These are phyloP conservation scores for Babesia gibsoni DNA, from an alignment of 169 alveolate genomes.

Conservation along the genomic window DNA sequence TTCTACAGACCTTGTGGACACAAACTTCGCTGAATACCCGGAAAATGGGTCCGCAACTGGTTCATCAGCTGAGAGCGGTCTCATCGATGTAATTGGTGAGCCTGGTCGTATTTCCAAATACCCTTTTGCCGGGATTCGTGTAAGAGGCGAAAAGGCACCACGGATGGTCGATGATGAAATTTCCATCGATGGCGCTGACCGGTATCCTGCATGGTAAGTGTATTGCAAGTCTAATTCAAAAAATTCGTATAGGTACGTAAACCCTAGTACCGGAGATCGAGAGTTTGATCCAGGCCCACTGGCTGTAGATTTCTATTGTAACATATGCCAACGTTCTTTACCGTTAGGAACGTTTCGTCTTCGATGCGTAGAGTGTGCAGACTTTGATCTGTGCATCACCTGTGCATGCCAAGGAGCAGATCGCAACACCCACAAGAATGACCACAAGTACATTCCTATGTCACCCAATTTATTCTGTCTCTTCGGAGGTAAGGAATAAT, in stretches of 20 bases:
- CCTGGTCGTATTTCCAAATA: no score
- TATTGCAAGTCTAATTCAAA: no score
- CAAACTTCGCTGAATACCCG: no score
- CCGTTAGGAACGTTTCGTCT: constrained; percentile 59
- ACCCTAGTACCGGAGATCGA: constrained; percentile 24
- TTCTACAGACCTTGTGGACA: no score
- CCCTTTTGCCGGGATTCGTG: no score
- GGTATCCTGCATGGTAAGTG: no score
- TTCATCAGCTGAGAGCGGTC: no score
- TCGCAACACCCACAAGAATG: constrained; percentile 58
- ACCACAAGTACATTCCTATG: constrained; percentile 78
- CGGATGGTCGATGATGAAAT: no score
- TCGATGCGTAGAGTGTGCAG: constrained; percentile 81
- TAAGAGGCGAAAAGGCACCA: no score
- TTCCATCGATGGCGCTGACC: no score
- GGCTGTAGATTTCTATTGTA: constrained; percentile 58
- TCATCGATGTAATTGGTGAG: no score
- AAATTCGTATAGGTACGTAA: constrained; percentile 22
- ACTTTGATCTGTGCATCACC: constrained; percentile 77
- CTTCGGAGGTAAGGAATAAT: constrained; percentile 31
- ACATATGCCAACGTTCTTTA: constrained; percentile 40
- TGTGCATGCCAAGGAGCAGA: constrained; percentile 75
- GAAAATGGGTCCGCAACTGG: no score
- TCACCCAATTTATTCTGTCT: constrained; percentile 76
- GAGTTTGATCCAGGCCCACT: constrained; percentile 62